Percentiles rank a stretch among this genome's conserved stretches.
Evolutionary conservation across 768 basidiomycete genomes (phyloP).

Genomic region (Lactarius hengduanensis): DNA sequence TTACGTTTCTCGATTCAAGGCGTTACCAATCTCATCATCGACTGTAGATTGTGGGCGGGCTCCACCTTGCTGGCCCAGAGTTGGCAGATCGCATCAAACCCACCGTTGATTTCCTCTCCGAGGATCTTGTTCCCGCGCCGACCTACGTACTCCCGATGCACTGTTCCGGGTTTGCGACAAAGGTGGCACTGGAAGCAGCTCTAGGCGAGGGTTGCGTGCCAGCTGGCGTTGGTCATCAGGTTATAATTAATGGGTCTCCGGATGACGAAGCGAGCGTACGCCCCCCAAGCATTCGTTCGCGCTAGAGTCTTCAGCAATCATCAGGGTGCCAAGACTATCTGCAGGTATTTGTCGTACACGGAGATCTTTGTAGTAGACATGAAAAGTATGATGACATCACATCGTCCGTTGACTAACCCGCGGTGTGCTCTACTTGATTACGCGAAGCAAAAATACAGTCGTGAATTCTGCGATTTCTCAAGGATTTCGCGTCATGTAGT

Average conservation of each 20-base stretch:
- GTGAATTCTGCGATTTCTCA: no score
- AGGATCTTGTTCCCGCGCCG: constrained; percentile 59
- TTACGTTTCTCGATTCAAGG: background rate
- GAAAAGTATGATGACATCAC: no score
- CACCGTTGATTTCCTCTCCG: constrained; percentile 69
- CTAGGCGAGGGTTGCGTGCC: constrained; percentile 78
- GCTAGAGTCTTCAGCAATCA: background rate
- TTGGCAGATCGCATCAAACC: constrained; percentile 58
- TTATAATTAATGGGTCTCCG: constrained; percentile 53
- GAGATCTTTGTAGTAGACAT: no score
- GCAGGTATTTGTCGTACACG: background rate
- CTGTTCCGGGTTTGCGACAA: constrained; percentile 77
- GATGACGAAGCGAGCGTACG: constrained; percentile 37
- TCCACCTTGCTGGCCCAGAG: constrained; percentile 79
- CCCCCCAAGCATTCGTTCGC: constrained; percentile 17
- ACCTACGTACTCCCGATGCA: constrained; percentile 81
- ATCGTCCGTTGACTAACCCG: no score
- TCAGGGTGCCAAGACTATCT: background rate
- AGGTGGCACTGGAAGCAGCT: constrained; percentile 64
- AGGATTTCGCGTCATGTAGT: no score
- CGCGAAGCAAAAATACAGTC: no score
- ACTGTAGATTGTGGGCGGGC: constrained; percentile 68
- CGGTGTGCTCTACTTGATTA: no score
- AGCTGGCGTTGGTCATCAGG: constrained; percentile 68
- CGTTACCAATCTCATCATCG: background rate